Evolutionary conservation across 2,329 filamentous ascomycete genomes (phyloP), one percentile per base, ranked within the genome.

Genomic region (Plectosphaerella plurivora): DNA sequence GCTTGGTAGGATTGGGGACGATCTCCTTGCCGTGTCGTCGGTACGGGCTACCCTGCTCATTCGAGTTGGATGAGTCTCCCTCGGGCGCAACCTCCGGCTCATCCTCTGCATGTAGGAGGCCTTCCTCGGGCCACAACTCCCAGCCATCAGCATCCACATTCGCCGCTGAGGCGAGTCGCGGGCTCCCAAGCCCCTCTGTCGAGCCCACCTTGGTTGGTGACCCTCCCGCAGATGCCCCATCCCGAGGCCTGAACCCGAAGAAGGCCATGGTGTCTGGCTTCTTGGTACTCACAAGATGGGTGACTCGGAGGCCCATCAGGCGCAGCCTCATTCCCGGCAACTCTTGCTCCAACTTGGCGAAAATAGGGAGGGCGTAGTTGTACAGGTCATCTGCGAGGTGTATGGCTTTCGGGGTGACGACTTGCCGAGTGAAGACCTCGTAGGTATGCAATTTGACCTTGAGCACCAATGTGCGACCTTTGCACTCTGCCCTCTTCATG

Each of bases 371-470:
- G 0, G 90, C 78, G 62, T 85, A 89, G 50, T 82, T 85, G 70
- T 93, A 97, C 4, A 99, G 71, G 61, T 99, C 94, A 41, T 93
- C 87, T 1, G 91, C 87, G 6, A 79, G 73, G 47, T 72, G 79
- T 1, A 97, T 78, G 0, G 91, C 84, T 58, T 86, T 88, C 0
- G 89, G 87, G 2, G 86, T 80, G 4, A 88, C 82, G 6, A 83
- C 81, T 65, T 99, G 94, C 33, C 94, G 79, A 0, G 92, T 96
- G 49, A 90, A 80, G 18, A 97, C 89, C 67, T 97, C 92, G 61
- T 93, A 99, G 0, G 91, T 96, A 66, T 97, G 90, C 8, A 97
- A 73, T 66, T 99, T 99, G 58, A 97, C 80, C 68, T 99, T 99
- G 36, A 99, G 73, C 20, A 91, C 90, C 1, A 99, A 73, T 0